These are phyloP conservation scores for Verticillium tricorpus DNA, from an alignment of 2,329 filamentous ascomycete genomes.

Conservation along the genomic window DNA sequence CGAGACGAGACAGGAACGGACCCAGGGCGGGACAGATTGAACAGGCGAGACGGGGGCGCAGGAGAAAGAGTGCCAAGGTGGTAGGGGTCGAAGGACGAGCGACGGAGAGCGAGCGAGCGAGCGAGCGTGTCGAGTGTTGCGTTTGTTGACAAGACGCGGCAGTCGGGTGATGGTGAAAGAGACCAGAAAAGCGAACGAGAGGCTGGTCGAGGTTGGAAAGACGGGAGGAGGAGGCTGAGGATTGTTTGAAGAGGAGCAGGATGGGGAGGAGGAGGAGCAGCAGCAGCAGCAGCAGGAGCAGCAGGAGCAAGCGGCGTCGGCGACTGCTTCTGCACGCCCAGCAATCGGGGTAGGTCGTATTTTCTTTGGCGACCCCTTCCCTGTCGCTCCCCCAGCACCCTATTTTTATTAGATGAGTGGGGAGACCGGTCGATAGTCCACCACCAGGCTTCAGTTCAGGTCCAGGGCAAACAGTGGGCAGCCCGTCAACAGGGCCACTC, in stretches of 20 bases:
- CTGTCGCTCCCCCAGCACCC: background rate
- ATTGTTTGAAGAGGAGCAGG: constrained; percentile 24
- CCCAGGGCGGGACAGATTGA: background rate
- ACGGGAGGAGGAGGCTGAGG: background rate
- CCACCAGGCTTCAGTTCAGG: background rate
- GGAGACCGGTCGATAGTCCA: background rate
- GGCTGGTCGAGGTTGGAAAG: background rate
- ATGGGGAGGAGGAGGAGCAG: constrained; percentile 22
- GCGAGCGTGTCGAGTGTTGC: background rate
- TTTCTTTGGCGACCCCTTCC: background rate
- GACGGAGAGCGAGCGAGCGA: background rate
- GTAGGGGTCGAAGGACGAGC: background rate
- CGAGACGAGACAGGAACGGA: background rate
- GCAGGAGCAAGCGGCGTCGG: constrained; percentile 24
- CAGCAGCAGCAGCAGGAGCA: constrained; percentile 15
- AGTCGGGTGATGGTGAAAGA: background rate
- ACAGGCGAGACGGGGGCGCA: background rate
- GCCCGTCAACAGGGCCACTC: background rate
- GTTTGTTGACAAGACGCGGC: constrained; percentile 1
- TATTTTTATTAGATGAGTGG: background rate
- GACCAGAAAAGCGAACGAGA: background rate
- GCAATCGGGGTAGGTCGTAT: background rate
- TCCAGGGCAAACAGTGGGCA: background rate
- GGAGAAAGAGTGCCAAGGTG: background rate
- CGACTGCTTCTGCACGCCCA: background rate